A percentile compares a stretch with the other conserved stretches of the same genome.
Evolutionary conservation across 345 rosid species (phyloP).

Genomic region (Dipteronia sinensis): DNA sequence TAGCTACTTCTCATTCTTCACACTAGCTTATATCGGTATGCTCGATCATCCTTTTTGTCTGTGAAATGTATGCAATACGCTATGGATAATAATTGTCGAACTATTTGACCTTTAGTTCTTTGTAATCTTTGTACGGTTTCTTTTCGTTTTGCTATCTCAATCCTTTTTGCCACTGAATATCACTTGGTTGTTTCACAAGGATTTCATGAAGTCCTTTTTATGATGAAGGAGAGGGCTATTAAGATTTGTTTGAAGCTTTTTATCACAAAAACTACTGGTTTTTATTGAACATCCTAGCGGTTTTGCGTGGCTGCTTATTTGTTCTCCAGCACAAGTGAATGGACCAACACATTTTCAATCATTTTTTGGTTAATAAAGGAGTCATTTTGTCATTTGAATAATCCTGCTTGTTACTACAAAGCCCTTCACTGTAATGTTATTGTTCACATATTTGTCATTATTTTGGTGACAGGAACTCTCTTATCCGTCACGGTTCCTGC

Average conservation of each 20-base stretch:
- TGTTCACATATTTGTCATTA: conserved; percentile 14
- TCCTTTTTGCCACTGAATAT: not conserved
- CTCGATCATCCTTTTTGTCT: conserved; percentile 13
- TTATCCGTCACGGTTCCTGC: conserved; percentile 83
- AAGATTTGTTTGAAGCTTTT: not conserved
- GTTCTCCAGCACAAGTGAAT: not conserved
- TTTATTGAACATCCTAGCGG: not conserved
- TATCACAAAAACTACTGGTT: not conserved
- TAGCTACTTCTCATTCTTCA: conserved; percentile 82
- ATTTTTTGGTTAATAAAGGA: not conserved
- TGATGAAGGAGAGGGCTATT: not conserved
- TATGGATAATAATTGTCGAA: not conserved
- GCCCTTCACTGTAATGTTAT: not conserved
- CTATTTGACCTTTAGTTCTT: not conserved
- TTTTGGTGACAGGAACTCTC: conserved; percentile 63
- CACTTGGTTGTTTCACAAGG: no score
- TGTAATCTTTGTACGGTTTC: no score
- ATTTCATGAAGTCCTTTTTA: not conserved
- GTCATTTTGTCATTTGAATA: conserved; percentile 3
- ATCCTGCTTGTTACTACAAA: not conserved
- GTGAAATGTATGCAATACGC: not conserved
- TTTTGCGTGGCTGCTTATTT: not conserved
- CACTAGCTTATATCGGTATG: conserved; percentile 85
- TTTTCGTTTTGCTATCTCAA: no score
- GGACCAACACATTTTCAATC: not conserved